These are phyloP conservation scores for Skeletonema potamos DNA, from an alignment of 108 stramenopile species.

Conservation along the genomic window DNA sequence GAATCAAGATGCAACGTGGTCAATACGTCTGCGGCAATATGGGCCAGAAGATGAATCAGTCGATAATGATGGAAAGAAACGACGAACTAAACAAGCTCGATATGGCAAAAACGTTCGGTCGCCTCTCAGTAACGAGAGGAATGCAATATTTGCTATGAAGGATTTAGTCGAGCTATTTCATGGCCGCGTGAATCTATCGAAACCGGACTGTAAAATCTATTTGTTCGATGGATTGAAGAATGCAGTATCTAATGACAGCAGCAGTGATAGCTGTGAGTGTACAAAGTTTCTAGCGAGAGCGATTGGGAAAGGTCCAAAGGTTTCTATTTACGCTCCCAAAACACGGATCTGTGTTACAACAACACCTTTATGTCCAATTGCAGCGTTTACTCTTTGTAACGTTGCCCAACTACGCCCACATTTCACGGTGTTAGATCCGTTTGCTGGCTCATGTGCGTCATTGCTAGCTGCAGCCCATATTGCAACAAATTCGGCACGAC, in stretches of 20 bases:
- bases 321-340: constrained; percentile 68
- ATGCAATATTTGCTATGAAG: constrained; percentile 58
- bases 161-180: constrained; percentile 57
- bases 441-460: constrained; percentile 77
- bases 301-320: constrained; percentile 57
- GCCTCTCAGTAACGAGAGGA: constrained; percentile 55
- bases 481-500: constrained; percentile 37
- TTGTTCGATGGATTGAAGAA: constrained; percentile 73
- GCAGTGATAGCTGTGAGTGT: not conserved
- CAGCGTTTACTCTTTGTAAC: constrained; percentile 82
- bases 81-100: constrained; percentile 26
- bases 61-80: not conserved
- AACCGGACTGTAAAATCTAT: constrained; percentile 75
- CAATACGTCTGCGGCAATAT: constrained; percentile 75
- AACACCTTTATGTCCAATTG: constrained; percentile 81
- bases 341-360: constrained; percentile 86
- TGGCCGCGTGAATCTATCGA: constrained; percentile 64
- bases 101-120: constrained; percentile 74
- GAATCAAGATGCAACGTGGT: constrained; percentile 66
- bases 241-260: not conserved
- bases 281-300: constrained; percentile 58
- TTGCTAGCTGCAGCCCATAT: constrained; percentile 81
- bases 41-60: constrained; percentile 12
- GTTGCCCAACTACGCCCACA: constrained; percentile 47
- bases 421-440: constrained; percentile 75